Evolutionary conservation across 2,329 filamentous ascomycete species (phyloP).

Genomic region (Chaetomium olivaceum): DNA sequence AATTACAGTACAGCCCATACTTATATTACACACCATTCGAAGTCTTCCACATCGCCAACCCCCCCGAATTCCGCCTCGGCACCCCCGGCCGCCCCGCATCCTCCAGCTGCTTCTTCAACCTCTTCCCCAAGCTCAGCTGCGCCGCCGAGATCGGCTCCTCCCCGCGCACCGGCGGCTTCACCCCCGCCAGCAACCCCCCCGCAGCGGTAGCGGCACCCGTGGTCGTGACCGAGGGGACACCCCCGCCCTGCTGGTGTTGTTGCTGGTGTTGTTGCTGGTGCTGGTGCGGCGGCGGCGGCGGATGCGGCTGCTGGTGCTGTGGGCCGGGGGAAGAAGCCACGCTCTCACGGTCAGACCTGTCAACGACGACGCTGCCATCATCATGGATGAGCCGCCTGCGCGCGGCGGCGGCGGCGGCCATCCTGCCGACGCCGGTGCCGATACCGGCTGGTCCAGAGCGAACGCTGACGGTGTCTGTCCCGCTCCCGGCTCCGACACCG

Average conservation of each 20-base stretch:
- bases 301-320: no score
- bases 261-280: no score
- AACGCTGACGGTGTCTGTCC: not conserved
- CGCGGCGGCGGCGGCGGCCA: not conserved
- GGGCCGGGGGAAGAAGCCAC: conserved; percentile 26
- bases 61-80: conserved; percentile 39
- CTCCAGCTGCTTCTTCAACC: conserved; percentile 51
- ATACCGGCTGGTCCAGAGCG: not conserved
- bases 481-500: not conserved
- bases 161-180: conserved; percentile 33
- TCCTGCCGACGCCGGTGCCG: not conserved
- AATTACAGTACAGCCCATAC: not conserved
- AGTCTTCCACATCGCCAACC: conserved; percentile 30
- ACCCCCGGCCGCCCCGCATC: conserved; percentile 50
- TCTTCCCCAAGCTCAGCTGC: conserved; percentile 51
- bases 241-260: not conserved
- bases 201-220: not conserved
- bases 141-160: conserved; percentile 45
- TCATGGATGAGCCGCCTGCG: conserved; percentile 20
- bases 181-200: conserved; percentile 13
- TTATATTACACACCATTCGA: conserved; percentile 2
- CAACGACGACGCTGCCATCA: conserved; percentile 28
- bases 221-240: conserved; percentile 18
- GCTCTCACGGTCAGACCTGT: conserved; percentile 43
- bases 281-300: not conserved